Percentiles rank a stretch among this genome's conserved stretches.
phyloP scores from a whole-genome alignment of 192 early-diverging fungal genomes.

The Podila clonocystis region DNA sequence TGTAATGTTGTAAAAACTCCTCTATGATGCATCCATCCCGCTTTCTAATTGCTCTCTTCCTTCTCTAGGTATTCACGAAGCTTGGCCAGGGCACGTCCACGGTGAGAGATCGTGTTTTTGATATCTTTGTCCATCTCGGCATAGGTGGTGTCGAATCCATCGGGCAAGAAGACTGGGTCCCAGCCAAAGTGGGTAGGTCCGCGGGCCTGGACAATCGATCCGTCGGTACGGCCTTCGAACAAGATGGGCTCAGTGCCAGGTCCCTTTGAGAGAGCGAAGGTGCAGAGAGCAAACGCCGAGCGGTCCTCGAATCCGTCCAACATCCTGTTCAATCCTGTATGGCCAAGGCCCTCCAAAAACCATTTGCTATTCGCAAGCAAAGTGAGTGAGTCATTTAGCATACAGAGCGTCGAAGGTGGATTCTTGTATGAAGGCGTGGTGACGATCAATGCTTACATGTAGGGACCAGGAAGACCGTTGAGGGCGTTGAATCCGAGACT shows the following conservation, averaged over 20 bases:
- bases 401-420: no score
- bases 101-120: constrained; percentile 95
- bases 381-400: background rate
- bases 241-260: constrained; percentile 83
- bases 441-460: constrained; percentile 60
- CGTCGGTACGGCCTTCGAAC: constrained; percentile 88
- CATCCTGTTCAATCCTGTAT: constrained; percentile 85
- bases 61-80: constrained; percentile 55
- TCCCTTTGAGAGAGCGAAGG: constrained; percentile 87
- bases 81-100: constrained; percentile 79
- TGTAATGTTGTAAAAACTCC: no score
- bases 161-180: constrained; percentile 96
- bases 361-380: constrained; percentile 78
- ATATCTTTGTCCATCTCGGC: constrained; percentile 86
- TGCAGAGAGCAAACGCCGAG: constrained; percentile 90
- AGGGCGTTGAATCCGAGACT: constrained; percentile 94
- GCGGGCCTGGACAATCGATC: constrained; percentile 85
- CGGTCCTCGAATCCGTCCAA: constrained; percentile 90
- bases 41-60: constrained; percentile 7
- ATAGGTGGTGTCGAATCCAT: constrained; percentile 77
- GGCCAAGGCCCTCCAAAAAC: constrained; percentile 87
- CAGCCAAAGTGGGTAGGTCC: constrained; percentile 92
- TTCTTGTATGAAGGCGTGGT: no score
- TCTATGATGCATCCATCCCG: no score
- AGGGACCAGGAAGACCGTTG: constrained; percentile 92